Conservation (phyloP, 352 stramenopile species). For the Phytophthora europaea region DNA sequence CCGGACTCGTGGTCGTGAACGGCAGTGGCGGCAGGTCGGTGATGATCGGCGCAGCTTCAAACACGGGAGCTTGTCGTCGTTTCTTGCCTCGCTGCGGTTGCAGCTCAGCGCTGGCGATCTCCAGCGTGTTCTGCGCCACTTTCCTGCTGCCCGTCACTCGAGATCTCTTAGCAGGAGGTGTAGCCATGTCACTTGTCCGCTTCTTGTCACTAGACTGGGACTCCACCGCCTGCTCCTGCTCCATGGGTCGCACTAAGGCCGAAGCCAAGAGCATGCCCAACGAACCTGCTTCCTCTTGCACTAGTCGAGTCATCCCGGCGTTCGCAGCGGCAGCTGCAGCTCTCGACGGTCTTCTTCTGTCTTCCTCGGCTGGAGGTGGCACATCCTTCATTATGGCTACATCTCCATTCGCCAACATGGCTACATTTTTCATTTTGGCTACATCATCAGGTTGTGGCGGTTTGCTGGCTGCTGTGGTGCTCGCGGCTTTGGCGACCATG, state of each 20-base stretch:
- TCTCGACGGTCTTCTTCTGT: slow-evolving; percentile 18
- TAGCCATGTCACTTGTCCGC: slow-evolving; percentile 3
- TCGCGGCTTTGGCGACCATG: slow-evolving; percentile 7
- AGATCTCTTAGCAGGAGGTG: slow-evolving; percentile 12
- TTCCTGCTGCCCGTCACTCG: slow-evolving; percentile 8
- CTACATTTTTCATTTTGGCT: not conserved
- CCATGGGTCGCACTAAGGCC: not conserved
- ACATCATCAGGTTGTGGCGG: not conserved
- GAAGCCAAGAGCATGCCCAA: slow-evolving; percentile 18
- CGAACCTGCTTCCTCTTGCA: slow-evolving; percentile 13
- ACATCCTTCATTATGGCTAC: not conserved
- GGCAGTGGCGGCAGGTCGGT: slow-evolving; percentile 44
- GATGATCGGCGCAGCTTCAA: slow-evolving; percentile 38
- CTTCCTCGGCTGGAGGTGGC: not conserved
- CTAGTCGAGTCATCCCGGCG: slow-evolving; percentile 25
- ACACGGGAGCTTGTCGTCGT: slow-evolving; percentile 21
- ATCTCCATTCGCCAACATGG: not conserved
- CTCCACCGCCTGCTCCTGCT: not conserved
- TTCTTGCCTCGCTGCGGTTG: slow-evolving; percentile 31
- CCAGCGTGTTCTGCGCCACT: slow-evolving; percentile 11
- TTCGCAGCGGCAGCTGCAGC: slow-evolving; percentile 31
- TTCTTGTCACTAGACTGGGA: slow-evolving; percentile 16
- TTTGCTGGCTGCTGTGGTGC: not conserved
- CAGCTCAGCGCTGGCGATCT: not conserved
- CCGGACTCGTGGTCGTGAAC: slow-evolving; percentile 31